Conservation (phyloP, 2,329 filamentous ascomycete genomes). For the Fusarium mangiferae region DNA sequence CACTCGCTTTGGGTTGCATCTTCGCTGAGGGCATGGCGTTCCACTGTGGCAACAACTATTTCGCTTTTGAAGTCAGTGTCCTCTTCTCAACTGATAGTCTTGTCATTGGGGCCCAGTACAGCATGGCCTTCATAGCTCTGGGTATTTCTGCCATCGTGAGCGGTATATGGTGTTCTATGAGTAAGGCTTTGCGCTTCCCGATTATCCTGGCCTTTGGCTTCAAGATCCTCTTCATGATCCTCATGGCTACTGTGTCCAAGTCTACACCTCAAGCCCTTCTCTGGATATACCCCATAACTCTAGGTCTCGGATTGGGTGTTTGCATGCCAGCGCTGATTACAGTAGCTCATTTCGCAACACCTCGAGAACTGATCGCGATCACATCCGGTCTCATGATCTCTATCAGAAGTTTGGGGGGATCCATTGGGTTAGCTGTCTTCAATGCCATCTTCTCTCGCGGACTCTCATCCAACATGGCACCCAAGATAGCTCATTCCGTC, state of each 20-base stretch:
- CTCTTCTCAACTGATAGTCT: not conserved
- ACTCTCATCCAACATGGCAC: not conserved
- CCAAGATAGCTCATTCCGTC: not conserved
- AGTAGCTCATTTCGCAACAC: constrained; percentile 1
- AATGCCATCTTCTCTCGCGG: not conserved
- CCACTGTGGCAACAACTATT: not conserved
- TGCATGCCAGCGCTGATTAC: not conserved
- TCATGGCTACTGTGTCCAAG: not conserved
- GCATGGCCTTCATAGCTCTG: not conserved
- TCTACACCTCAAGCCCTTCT: not conserved
- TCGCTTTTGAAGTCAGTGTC: not conserved
- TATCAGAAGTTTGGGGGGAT: not conserved
- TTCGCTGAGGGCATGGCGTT: not conserved
- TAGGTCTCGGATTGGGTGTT: not conserved
- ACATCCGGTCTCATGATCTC: not conserved
- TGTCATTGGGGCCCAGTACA: not conserved
- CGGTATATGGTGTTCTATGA: not conserved
- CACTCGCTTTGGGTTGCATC: not conserved
- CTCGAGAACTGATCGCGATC: not conserved
- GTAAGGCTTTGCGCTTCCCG: not conserved
- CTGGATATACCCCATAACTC: not conserved
- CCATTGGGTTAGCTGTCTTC: not conserved
- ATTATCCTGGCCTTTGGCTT: not conserved
- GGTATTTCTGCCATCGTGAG: not conserved
- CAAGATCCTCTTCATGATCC: not conserved